These are phyloP conservation scores for Rhazya stricta DNA, from an alignment of 257 asterid species.

Conservation along the genomic window DNA sequence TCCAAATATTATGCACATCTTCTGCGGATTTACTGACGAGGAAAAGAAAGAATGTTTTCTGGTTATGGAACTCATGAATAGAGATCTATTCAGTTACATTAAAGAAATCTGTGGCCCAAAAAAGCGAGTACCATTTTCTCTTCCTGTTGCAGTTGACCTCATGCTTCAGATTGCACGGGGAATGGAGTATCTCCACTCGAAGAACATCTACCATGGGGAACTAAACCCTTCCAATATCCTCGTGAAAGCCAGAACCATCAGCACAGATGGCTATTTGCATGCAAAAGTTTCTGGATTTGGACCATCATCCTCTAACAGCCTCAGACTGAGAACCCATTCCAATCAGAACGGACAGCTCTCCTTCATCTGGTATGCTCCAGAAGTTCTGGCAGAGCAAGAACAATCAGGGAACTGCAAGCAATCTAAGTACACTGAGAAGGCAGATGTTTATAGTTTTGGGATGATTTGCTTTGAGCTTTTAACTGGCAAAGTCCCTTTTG, in stretches of 20 bases:
- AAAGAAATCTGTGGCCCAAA: slow-evolving; percentile 62
- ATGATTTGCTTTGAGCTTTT: slow-evolving; percentile 82
- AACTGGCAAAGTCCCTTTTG: slow-evolving; percentile 89
- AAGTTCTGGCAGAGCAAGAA: slow-evolving; percentile 65
- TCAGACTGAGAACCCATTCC: slow-evolving; percentile 29
- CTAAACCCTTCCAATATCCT: slow-evolving; percentile 59
- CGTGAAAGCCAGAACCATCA: slow-evolving; percentile 36
- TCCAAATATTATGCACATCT: slow-evolving; percentile 59
- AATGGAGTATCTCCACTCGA: slow-evolving; percentile 84
- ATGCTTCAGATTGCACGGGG: slow-evolving; percentile 94
- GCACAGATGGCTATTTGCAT: slow-evolving; percentile 51
- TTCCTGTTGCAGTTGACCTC: slow-evolving; percentile 65
- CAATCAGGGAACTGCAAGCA: slow-evolving; percentile 16
- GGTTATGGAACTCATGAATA: slow-evolving; percentile 73
- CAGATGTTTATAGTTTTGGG: slow-evolving; percentile 81
- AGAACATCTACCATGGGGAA: slow-evolving; percentile 70
- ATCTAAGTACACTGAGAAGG: slow-evolving; percentile 48
- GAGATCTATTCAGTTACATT: slow-evolving; percentile 57
- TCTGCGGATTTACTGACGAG: slow-evolving; percentile 69
- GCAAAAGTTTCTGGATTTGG: slow-evolving; percentile 78
- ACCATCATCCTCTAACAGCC: slow-evolving; percentile 24
- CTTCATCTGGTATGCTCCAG: slow-evolving; percentile 80
- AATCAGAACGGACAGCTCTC: slow-evolving; percentile 34
- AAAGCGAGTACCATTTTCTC: slow-evolving; percentile 63
- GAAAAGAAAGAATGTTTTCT: slow-evolving; percentile 67